Evolutionary conservation across 805 yeast species (phyloP), one percentile per base, ranked within the genome.

Genomic region (Diddensiella transvaalensis): DNA sequence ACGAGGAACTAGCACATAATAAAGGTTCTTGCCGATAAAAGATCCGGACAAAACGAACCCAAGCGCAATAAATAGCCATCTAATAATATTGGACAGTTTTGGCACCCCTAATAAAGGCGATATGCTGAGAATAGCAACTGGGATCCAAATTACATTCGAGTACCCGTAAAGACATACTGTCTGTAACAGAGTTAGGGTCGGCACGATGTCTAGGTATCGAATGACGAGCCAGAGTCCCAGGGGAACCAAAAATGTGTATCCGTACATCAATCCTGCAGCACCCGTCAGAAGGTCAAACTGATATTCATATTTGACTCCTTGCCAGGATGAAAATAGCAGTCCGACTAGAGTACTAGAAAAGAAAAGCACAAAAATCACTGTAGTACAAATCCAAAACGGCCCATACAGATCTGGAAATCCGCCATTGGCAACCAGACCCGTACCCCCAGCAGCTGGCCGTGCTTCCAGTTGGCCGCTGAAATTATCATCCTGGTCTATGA

Each of bases 311-410:
- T 74, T 70, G 23, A 69, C 66, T 5, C 73, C 69, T 18, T 69
- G 70, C 21, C 66, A 64, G 42, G 64, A 60, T 22, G 78, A 74
- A n/a, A 80, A 70, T n/a, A 88, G 58, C 19, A 85, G 60, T 42
- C 82, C 80, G 2, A 86, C 77, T 18, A 86, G 75, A 0, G 95
- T 83, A 30, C 85, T 78, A 40, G 89, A 76, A 49, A 88, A 81
- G 67, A 89, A 89, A 63, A 87, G 72, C 26, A 83, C 70, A 54
- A 86, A 79, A 0, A 87, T 79, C 43, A 87, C 78, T 0, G 96
- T 84, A 0, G 89, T 88, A 10, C 91, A 85, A 39, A 90, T 81
- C 98, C 98, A 90, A 17, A 88, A 71, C 4, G 95, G 85, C 0
- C 96, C 96, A 64, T 88, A 91, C 46, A 90, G 68, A 60, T 90